Base-by-base conservation (phyloP, 108 stramenopile genomes). In the Nitzschia sp. region DNA sequence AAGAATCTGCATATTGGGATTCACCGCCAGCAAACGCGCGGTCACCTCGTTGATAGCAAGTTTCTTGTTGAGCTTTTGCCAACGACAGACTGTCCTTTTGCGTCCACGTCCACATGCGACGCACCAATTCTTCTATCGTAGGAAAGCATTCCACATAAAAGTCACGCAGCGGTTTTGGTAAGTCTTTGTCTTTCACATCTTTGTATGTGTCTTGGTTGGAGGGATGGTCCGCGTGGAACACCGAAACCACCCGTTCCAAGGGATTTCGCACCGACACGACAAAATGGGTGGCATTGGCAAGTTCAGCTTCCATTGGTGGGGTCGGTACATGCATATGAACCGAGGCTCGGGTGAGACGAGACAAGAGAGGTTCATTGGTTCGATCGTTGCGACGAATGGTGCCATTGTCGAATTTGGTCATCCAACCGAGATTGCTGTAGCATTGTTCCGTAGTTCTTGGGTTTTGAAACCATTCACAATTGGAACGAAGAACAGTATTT, bases 141-240 rank as follows among this genome's bases (percentile, higher is more conserved):
- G 50, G 64, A 53, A 65, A 65, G 29, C 64, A 65, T 37, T 51
- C 51, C 20, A 7, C 17, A 38, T 52, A 65, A 52, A 65, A 65
- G 12, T 53, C 3, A 38, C 38, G 29, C 14, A 48, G 38, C 7
- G 8, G 22, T 5, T 3, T 8, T 12, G 53, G n/a, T 15, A 37
- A 40, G 6, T 14, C n/a, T 14, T 20, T 34, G 3, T 40, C 38
- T 58, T 12, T 21, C 21, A 7, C 2, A 6, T 54, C 20, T 12
- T 8, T 1, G 5, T 58, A n/a, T 58, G 2, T 2, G 2, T 15
- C 3, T 15, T 58, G 29, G 7, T 58, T 58, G 57, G 11, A 37
- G 15, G 39, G 57, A 7, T 58, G 57, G 7, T 39, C 38, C 2
- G 3, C 2, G 19, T 58, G 2, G 39, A 58, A 58, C 1, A 34